A percentile compares a stretch with the other conserved stretches of the same genome.
These are phyloP conservation scores for Aspergillus candidus DNA, from an alignment of 2,329 filamentous ascomycete genomes.

Conservation along the genomic window DNA sequence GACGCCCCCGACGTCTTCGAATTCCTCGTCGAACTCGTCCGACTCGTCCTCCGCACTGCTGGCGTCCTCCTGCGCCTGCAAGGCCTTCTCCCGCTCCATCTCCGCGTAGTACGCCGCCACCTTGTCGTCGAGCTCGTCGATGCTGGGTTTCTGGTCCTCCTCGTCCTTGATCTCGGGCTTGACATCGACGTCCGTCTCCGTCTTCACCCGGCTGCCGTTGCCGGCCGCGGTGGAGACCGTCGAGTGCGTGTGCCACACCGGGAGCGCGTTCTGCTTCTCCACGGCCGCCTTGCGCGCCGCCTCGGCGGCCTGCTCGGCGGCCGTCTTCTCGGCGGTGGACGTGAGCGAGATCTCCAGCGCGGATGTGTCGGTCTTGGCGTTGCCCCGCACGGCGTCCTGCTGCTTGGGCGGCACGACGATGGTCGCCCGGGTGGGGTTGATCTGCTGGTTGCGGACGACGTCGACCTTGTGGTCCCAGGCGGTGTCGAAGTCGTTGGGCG, in stretches of 20 bases:
- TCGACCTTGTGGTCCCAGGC: slow-evolving; percentile 46
- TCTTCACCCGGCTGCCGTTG: slow-evolving; percentile 23
- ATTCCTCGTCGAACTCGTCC: slow-evolving; percentile 38
- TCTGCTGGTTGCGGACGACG: slow-evolving; percentile 39
- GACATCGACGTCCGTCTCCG: slow-evolving; percentile 26
- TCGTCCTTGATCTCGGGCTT: slow-evolving; percentile 39
- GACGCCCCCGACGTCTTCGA: slow-evolving; percentile 40
- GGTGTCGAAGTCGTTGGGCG: slow-evolving; percentile 44
- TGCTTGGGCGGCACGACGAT: slow-evolving; percentile 36
- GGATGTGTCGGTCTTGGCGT: slow-evolving; percentile 38
- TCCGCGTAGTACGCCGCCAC: slow-evolving; percentile 43
- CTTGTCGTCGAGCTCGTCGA: slow-evolving; percentile 42
- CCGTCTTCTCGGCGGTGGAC: slow-evolving; percentile 43
- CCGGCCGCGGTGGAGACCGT: slow-evolving; percentile 35
- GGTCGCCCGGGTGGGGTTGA: slow-evolving; percentile 35
- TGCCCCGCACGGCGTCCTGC: slow-evolving; percentile 37
- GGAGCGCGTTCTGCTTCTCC: slow-evolving; percentile 48
- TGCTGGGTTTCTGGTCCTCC: slow-evolving; percentile 38
- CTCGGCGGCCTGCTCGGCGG: slow-evolving; percentile 44
- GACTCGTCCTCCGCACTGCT: slow-evolving; percentile 37
- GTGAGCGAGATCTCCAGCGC: slow-evolving; percentile 47
- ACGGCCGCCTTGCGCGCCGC: slow-evolving; percentile 43
- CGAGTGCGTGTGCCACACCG: slow-evolving; percentile 49
- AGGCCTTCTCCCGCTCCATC: slow-evolving; percentile 39
- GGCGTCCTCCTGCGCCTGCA: slow-evolving; percentile 37